Base-by-base conservation (phyloP, 2,329 filamentous ascomycete species). In the Trichophyton simii region DNA sequence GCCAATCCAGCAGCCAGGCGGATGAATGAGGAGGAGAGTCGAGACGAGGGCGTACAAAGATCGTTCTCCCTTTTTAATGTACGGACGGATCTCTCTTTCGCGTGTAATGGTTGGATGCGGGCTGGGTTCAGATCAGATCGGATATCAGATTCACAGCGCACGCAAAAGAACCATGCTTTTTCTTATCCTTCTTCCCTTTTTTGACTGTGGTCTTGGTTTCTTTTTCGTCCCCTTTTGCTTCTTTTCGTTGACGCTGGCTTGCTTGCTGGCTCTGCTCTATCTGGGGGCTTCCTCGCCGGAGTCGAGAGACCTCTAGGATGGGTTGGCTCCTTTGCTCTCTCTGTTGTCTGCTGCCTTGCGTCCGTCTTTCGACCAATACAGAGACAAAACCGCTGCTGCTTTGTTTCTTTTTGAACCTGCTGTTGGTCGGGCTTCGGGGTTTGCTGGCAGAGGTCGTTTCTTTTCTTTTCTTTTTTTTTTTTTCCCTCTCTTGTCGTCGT, bases 101-200 rank as follows among this genome's bases (percentile, higher is more conserved):
- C 52, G 52, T 55, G 52, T 20, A 28, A 36, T 28, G 52, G 52
- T 55, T 55, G 52, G 41, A 55, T 55, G 52, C 31, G n/a, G 52
- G 15, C 52, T 36, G 28, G 52, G 28, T 55, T 55, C 52, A 55
- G 52, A 55, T 55, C 52, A 55, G 52, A 55, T 55, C 52, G 52
- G 52, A 55, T 55, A 55, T 55, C 52, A 55, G 52, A 55, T 55
- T 55, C 52, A 28, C 52, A 38, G 34, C 34, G 34, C 34, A 55
- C 52, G 34, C 52, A 36, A 8, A 28, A 28, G 22, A 54, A 55
- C 52, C 52, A 55, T 31, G 13, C 22, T n/a, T 31, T 54, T n/a
- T 54, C 9, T 54, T 28, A 8, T 31, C 34, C 34, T 55, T 6
- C 20, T 36, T 55, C 28, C 6, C 13, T 55, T 34, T 36, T 44